Conservation (phyloP, 352 stramenopile species). For the Globisporangium solare region DNA sequence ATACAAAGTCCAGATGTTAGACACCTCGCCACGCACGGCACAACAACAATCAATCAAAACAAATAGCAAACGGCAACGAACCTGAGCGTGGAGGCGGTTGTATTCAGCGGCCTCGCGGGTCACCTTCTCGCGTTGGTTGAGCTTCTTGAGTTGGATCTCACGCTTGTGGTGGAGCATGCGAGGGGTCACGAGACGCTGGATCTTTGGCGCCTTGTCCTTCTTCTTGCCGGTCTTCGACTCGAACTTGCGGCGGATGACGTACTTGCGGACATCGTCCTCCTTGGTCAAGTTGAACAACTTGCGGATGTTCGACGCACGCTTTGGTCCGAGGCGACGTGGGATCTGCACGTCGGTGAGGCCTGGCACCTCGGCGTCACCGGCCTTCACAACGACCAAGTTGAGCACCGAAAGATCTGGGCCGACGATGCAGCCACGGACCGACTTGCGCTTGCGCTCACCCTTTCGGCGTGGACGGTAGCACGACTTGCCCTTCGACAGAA, state of each 20-base stretch:
- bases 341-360: constrained; percentile 96
- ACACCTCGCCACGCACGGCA: constrained; percentile 2
- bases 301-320: constrained; percentile 99
- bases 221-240: constrained; percentile 99
- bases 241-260: constrained; percentile 98
- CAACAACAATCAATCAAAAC: constrained; percentile 2
- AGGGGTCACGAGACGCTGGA: constrained; percentile 99
- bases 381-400: constrained; percentile 99
- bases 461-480: constrained; percentile 93
- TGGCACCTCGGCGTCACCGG: constrained; percentile 93
- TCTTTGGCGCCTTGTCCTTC: constrained; percentile 98
- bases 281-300: constrained; percentile 99
- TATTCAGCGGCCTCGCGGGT: constrained; percentile 95
- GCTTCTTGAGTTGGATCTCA: constrained; percentile 84
- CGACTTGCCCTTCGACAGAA: constrained; percentile 98
- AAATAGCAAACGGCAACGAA: constrained; percentile 36
- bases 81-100: constrained; percentile 95
- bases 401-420: constrained; percentile 98
- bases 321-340: constrained; percentile 97
- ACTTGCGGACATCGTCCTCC: constrained; percentile 99
- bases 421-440: constrained; percentile 99
- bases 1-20: constrained; percentile 43
- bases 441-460: constrained; percentile 99
- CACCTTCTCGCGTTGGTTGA: constrained; percentile 86
- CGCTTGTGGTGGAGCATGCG: constrained; percentile 95